Conservation (phyloP, 1,284 basidiomycete genomes). For the Trametes polyzona region DNA sequence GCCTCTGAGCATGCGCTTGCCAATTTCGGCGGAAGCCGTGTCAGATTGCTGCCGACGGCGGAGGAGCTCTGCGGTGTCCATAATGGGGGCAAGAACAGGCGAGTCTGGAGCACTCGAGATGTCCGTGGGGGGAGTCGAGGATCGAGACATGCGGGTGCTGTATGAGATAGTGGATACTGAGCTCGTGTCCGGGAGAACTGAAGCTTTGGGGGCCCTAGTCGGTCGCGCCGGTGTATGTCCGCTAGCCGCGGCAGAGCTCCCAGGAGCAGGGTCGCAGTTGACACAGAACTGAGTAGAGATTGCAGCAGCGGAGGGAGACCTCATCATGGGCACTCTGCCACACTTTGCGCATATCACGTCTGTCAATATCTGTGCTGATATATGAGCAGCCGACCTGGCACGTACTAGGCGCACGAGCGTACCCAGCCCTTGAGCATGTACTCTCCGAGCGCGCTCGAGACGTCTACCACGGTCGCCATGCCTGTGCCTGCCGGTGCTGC, state of each 20-base stretch:
- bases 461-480: conserved; percentile 59
- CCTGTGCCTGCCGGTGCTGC: neutral
- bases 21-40: conserved; percentile 76
- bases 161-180: conserved; percentile 53
- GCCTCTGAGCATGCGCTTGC: conserved; percentile 72
- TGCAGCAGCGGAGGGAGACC: conserved; percentile 61
- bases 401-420: conserved; percentile 23
- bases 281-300: conserved; percentile 60
- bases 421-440: conserved; percentile 83
- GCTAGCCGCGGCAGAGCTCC: neutral
- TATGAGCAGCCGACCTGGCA: conserved; percentile 9
- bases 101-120: conserved; percentile 62
- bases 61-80: conserved; percentile 64
- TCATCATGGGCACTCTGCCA: conserved; percentile 62
- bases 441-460: conserved; percentile 64
- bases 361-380: conserved; percentile 58
- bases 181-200: conserved; percentile 30
- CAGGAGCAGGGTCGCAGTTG: conserved; percentile 53
- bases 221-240: neutral
- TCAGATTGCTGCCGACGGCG: conserved; percentile 80
- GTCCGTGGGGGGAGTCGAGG: conserved; percentile 78
- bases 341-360: conserved; percentile 67
- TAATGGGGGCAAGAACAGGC: conserved; percentile 60
- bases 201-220: neutral
- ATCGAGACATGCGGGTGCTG: conserved; percentile 53